Evolutionary conservation across 73 alveolate genomes (phyloP), one percentile per base, ranked within the genome.

Genomic region (Paramecium primaurelia): DNA sequence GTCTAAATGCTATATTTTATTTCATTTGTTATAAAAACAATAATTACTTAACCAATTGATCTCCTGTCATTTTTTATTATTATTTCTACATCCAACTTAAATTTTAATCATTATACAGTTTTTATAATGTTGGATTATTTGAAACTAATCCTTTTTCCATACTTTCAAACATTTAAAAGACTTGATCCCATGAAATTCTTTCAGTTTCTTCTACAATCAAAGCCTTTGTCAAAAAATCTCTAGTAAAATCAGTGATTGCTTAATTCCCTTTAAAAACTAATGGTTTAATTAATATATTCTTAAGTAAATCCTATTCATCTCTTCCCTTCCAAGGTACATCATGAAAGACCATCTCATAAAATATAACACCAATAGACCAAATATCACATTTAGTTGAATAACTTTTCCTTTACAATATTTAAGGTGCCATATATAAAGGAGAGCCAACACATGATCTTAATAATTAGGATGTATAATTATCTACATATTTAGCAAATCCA

Each of bases 311-410:
- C 32, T 89, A 34, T 20, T 89, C 94, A 40, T 77, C 88, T 32
- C 94, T 89, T 30, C 92, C 71, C 58, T 40, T 89, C 80, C 88
- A 96, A n/a, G 98, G 98, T 8, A 97, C 96, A 71, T 89, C 94
- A 36, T 92, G 89, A 64, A 94, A 88, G 28, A 92, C 83, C 95
- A 94, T 93, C 75, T 96, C 98, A 89, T 58, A 96, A 60, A 96
- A 77, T 38, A 96, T 93, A 10, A 96, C 95, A 8, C 98, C 98
- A 40, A 96, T 34, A 14, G 97, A 94, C 98, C 98, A 96, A 86
- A 93, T 92, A 73, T 96, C 98, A 37, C 95, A 93, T 59, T 93
- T 51, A 1, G 92, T 73, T 14, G 96, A 95, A 69, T 92, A 88
- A 18, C 94, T 92, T 68, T 58, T 91, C 26, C 95, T 95, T 44